phyloP scores from a whole-genome alignment of 345 rosid species.

The Leavenworthia alabamica region DNA sequence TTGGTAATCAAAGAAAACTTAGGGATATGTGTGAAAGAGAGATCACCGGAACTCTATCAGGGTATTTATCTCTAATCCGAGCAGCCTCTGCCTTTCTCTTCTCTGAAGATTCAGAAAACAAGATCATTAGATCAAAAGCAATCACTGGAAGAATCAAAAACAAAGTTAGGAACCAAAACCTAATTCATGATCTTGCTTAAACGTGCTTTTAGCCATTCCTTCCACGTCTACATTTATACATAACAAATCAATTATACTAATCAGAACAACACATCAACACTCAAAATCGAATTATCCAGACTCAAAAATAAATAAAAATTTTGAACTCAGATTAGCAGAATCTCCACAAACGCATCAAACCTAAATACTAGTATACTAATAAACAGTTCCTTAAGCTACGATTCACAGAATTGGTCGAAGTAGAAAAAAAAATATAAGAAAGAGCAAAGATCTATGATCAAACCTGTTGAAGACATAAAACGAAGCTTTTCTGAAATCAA shows the following conservation, averaged over 20 bases:
- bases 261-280: neutral
- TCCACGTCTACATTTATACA: slow-evolving; percentile 12
- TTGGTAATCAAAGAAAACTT: too few relatives aligned
- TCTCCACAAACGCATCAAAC: neutral
- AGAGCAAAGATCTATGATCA: neutral
- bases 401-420: neutral
- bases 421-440: neutral
- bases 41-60: slow-evolving; percentile 87
- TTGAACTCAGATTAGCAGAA: neutral
- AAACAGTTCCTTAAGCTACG: neutral
- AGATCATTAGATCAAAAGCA: slow-evolving; percentile 8
- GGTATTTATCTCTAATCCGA: slow-evolving; percentile 88
- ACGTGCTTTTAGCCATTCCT: slow-evolving; percentile 70
- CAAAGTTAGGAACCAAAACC: slow-evolving; percentile 34
- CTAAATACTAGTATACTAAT: too few relatives aligned
- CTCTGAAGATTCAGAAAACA: slow-evolving; percentile 37
- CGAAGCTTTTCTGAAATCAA: slow-evolving; percentile 17
- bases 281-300: too few relatives aligned
- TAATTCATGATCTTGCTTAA: slow-evolving; percentile 92
- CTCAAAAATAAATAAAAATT: neutral
- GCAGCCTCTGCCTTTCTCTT: slow-evolving; percentile 94
- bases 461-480: slow-evolving; percentile 15
- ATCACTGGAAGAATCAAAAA: neutral
- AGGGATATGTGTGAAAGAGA: too few relatives aligned
- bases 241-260: neutral